These are phyloP conservation scores for Jimgerdemannia lactiflua DNA, from an alignment of 192 early-diverging fungal genomes.

Conservation along the genomic window DNA sequence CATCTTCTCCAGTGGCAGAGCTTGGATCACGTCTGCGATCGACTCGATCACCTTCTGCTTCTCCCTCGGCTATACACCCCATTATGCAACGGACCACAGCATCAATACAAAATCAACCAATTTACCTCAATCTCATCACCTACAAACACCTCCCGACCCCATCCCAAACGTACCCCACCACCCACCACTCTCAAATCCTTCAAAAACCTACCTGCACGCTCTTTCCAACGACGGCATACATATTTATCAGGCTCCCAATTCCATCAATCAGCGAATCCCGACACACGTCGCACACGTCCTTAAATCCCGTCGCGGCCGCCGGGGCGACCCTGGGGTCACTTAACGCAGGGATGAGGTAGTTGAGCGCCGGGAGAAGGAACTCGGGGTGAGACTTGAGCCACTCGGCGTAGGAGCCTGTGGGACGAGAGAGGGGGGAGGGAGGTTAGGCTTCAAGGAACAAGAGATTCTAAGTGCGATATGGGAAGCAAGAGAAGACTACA, in stretches of 20 bases:
- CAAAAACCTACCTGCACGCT: slow-evolving; percentile 19
- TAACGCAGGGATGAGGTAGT: slow-evolving; percentile 61
- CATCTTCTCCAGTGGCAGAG: slow-evolving; percentile 31
- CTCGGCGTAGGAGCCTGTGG: slow-evolving; percentile 60
- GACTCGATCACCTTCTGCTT: slow-evolving; percentile 45
- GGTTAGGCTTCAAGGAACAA: slow-evolving; percentile 11
- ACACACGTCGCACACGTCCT: slow-evolving; percentile 70
- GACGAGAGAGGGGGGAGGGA: neutral
- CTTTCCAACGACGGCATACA: slow-evolving; percentile 53
- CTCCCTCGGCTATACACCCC: slow-evolving; percentile 12
- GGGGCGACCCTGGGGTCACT: slow-evolving; percentile 52
- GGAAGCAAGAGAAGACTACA: neutral
- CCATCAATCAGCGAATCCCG: slow-evolving; percentile 57
- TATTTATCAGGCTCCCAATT: slow-evolving; percentile 53
- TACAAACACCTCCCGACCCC: neutral
- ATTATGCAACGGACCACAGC: no score
- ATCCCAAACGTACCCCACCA: slow-evolving; percentile 21
- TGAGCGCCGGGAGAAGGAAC: slow-evolving; percentile 53
- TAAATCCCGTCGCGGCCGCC: slow-evolving; percentile 61
- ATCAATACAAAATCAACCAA: slow-evolving; percentile 11
- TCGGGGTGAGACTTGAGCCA: slow-evolving; percentile 65
- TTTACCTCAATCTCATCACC: neutral
- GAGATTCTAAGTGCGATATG: no score
- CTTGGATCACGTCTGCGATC: slow-evolving; percentile 41
- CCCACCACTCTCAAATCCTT: neutral